Conservation (phyloP, 75 land plant genomes). For the Ceratopteris richardii region DNA sequence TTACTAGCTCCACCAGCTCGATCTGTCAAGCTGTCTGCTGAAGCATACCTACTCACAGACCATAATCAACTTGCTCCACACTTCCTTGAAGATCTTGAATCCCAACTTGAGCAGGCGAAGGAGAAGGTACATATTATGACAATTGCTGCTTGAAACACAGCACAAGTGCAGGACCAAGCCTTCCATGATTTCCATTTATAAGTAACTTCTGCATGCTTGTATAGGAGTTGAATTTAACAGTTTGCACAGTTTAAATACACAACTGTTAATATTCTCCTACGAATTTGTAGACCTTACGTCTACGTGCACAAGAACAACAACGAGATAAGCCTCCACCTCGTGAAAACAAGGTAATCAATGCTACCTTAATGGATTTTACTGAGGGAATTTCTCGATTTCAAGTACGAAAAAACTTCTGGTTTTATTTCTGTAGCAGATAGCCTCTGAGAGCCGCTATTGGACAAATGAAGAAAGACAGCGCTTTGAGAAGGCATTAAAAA, state of each 20-base stretch:
- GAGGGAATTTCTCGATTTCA: too few species aligned
- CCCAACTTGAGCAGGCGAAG: conserved; percentile 34
- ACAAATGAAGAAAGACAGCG: conserved; percentile 44
- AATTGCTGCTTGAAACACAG: too few species aligned
- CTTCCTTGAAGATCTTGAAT: conserved; percentile 30
- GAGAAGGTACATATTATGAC: conserved; percentile 16
- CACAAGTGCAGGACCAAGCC: too few species aligned
- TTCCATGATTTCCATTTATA: too few species aligned
- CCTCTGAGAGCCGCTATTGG: conserved; percentile 44
- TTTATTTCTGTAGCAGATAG: conserved; percentile 6
- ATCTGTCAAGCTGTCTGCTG: conserved; percentile 14
- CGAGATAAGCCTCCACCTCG: conserved; percentile 4
- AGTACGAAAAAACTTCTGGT: background rate
- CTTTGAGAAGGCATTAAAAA: conserved; percentile 41
- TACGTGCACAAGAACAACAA: conserved; percentile 6
- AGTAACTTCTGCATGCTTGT: too few species aligned
- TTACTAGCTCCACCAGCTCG: conserved; percentile 12
- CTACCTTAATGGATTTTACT: background rate
- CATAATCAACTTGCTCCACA: conserved; percentile 18
- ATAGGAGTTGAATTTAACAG: too few species aligned
- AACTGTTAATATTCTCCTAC: too few species aligned
- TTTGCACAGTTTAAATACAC: too few species aligned
- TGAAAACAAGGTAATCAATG: conserved; percentile 6
- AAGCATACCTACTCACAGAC: conserved; percentile 25
- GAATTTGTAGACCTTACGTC: background rate